Percentiles rank a stretch among this genome's conserved stretches.
These are phyloP conservation scores for Phycomyces nitens DNA, from an alignment of 192 early-diverging fungal genomes.

Conservation along the genomic window DNA sequence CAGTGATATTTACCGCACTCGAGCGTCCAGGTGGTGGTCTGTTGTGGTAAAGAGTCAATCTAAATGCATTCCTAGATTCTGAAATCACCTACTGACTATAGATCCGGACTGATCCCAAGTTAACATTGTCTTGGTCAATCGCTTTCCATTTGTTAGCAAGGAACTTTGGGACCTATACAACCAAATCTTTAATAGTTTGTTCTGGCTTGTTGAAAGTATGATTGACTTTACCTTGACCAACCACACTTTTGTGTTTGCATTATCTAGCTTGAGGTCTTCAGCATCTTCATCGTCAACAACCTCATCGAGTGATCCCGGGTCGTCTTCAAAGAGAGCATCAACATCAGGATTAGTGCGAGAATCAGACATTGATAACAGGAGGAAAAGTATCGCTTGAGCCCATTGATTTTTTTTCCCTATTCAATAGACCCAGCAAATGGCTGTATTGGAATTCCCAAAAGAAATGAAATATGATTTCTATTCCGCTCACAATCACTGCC, in stretches of 20 bases:
- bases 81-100: conserved; percentile 47
- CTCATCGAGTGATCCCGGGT: conserved; percentile 43
- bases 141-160: conserved; percentile 81
- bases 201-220: not conserved
- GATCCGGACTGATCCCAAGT: conserved; percentile 78
- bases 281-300: conserved; percentile 60
- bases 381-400: too few species aligned
- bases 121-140: conserved; percentile 59
- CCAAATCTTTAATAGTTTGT: not conserved
- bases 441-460: too few species aligned
- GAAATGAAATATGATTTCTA: too few species aligned
- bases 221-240: conserved; percentile 69
- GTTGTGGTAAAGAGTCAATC: not conserved
- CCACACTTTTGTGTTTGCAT: conserved; percentile 78
- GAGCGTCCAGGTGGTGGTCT: conserved; percentile 9
- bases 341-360: conserved; percentile 30
- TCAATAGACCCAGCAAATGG: too few species aligned
- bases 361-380: conserved; percentile 13
- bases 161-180: conserved; percentile 72
- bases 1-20: conserved; percentile 12
- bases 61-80: not conserved
- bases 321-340: conserved; percentile 53
- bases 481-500: too few species aligned
- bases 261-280: conserved; percentile 65
- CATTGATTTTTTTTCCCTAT: too few species aligned